Evolutionary conservation across 176 grass and related monocot species (phyloP).

Genomic region (Aegilops speltoides): DNA sequence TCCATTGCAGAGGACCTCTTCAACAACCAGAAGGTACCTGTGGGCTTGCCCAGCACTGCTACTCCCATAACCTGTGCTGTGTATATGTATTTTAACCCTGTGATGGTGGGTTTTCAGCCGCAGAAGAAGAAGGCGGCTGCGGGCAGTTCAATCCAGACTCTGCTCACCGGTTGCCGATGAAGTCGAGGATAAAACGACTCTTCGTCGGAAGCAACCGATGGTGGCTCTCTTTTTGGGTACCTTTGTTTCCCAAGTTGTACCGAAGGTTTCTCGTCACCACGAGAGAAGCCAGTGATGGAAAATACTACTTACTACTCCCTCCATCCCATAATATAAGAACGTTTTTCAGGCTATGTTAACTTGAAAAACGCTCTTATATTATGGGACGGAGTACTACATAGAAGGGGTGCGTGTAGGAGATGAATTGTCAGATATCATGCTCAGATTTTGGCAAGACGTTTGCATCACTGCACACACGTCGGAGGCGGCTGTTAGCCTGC

Average conservation of each 20-base stretch:
- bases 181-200: background rate
- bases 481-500: too few relatives aligned
- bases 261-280: background rate
- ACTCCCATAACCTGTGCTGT: background rate
- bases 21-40: slow-evolving; percentile 71
- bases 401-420: background rate
- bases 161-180: slow-evolving; percentile 60
- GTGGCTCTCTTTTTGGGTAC: background rate
- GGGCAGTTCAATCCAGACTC: slow-evolving; percentile 68
- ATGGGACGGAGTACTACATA: background rate
- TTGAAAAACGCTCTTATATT: too few relatives aligned
- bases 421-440: background rate
- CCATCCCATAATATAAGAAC: too few relatives aligned
- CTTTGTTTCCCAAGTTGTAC: background rate
- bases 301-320: too few relatives aligned
- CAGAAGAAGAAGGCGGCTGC: slow-evolving; percentile 61
- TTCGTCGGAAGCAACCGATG: background rate
- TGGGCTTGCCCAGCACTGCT: background rate
- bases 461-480: background rate
- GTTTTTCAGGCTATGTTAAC: too few relatives aligned
- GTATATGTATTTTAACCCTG: background rate
- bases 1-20: slow-evolving; percentile 84
- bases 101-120: slow-evolving; percentile 48
- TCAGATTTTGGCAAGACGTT: background rate
- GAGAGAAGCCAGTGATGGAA: background rate